These are phyloP conservation scores for Isoetes engelmannii DNA, from an alignment of 83 land plant genomes.

Conservation along the genomic window DNA sequence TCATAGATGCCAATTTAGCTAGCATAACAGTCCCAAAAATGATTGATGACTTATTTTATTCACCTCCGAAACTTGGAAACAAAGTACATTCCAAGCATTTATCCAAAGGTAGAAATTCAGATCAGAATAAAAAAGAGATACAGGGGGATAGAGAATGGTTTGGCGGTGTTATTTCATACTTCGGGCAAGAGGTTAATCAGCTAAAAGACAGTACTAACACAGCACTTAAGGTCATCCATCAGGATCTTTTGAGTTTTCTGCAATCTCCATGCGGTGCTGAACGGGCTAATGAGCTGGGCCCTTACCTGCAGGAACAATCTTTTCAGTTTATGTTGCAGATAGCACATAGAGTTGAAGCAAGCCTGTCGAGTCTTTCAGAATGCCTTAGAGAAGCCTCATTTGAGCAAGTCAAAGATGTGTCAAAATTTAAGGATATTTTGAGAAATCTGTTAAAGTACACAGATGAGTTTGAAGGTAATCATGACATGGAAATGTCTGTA, in stretches of 20 bases:
- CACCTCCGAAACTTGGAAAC: constrained; percentile 6
- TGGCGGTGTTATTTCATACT: constrained; percentile 50
- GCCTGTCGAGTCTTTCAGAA: constrained; percentile 41
- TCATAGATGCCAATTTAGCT: constrained; percentile 47
- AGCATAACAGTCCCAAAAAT: background rate
- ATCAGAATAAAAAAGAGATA: constrained; percentile 27
- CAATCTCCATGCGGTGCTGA: constrained; percentile 52
- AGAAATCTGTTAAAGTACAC: constrained; percentile 6
- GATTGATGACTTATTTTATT: constrained; percentile 9
- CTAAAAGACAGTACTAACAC: constrained; percentile 69
- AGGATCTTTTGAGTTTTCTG: constrained; percentile 60
- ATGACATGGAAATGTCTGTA: constrained; percentile 20
- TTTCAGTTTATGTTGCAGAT: constrained; percentile 55
- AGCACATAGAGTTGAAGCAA: constrained; percentile 37
- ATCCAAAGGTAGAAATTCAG: too few species aligned
- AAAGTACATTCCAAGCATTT: constrained; percentile 22
- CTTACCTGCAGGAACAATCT: constrained; percentile 71
- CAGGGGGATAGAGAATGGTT: constrained; percentile 49
- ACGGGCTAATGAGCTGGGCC: constrained; percentile 65
- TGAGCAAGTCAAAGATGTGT: constrained; percentile 8
- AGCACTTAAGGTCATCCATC: constrained; percentile 45
- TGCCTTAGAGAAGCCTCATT: background rate
- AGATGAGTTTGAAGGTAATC: background rate
- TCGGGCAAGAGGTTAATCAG: constrained; percentile 60
- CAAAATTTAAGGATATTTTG: background rate